Percentiles rank a stretch among this genome's conserved stretches.
Evolutionary conservation across 2,329 filamentous ascomycete species (phyloP).

Genomic region (Curvularia sp.): DNA sequence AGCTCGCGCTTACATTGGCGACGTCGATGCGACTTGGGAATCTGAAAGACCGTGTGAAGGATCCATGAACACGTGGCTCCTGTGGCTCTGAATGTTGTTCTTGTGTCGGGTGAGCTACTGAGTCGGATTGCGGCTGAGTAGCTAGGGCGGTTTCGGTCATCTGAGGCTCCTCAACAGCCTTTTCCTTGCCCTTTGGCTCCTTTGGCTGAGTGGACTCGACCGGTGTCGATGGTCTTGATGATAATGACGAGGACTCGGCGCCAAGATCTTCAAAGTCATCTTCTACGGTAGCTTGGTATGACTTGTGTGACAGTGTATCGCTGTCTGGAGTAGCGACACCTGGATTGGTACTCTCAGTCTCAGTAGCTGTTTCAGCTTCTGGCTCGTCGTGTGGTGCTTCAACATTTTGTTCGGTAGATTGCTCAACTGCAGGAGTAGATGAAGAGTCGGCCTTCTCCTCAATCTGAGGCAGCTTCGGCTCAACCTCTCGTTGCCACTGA

Average conservation of each 20-base stretch:
- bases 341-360: slow-evolving; percentile 18
- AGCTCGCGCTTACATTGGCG: slow-evolving; percentile 65
- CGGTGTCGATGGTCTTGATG: slow-evolving; percentile 28
- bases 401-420: background rate
- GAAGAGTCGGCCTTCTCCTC: slow-evolving; percentile 15
- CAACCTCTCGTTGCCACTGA: slow-evolving; percentile 25
- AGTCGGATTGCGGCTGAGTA: slow-evolving; percentile 29
- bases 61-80: slow-evolving; percentile 63
- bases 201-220: slow-evolving; percentile 20
- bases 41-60: slow-evolving; percentile 72
- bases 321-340: slow-evolving; percentile 30
- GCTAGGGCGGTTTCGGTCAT: slow-evolving; percentile 25
- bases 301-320: slow-evolving; percentile 43
- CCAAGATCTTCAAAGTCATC: slow-evolving; percentile 49
- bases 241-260: slow-evolving; percentile 39
- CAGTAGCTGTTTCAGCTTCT: slow-evolving; percentile 17
- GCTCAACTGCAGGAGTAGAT: background rate
- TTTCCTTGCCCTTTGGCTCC: slow-evolving; percentile 42
- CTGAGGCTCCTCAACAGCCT: slow-evolving; percentile 26
- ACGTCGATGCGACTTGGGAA: slow-evolving; percentile 71
- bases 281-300: slow-evolving; percentile 47
- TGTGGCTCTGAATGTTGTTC: slow-evolving; percentile 23
- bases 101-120: slow-evolving; percentile 19
- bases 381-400: background rate
- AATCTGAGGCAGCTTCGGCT: slow-evolving; percentile 16